These are phyloP conservation scores for Russula griseocarnosa DNA, from an alignment of 768 basidiomycete species.

Conservation along the genomic window DNA sequence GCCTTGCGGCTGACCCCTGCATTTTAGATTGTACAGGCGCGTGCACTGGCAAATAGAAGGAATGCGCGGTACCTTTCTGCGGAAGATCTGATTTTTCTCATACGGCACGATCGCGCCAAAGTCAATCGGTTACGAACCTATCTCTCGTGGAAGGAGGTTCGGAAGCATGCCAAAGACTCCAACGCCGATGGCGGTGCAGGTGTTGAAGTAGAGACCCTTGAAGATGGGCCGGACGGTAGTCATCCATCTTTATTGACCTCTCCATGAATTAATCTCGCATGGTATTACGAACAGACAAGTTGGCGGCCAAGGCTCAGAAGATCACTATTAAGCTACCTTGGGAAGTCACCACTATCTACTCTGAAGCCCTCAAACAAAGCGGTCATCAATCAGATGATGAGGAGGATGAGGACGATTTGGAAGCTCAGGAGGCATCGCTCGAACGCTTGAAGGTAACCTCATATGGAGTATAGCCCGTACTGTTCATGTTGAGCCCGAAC, in stretches of 20 bases:
- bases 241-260: slow-evolving; percentile 6
- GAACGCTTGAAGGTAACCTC: slow-evolving; percentile 65
- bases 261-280: slow-evolving; percentile 7
- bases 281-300: slow-evolving; percentile 51
- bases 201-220: slow-evolving; percentile 77
- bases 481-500: background rate
- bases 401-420: slow-evolving; percentile 93
- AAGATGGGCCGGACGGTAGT: slow-evolving; percentile 78
- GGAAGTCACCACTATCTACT: slow-evolving; percentile 91
- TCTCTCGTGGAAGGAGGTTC: slow-evolving; percentile 94
- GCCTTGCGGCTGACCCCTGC: slow-evolving; percentile 13
- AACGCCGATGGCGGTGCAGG: slow-evolving; percentile 77
- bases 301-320: slow-evolving; percentile 81
- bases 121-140: slow-evolving; percentile 91
- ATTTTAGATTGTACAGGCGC: slow-evolving; percentile 80
- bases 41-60: slow-evolving; percentile 74
- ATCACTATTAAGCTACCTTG: slow-evolving; percentile 94
- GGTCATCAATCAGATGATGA: slow-evolving; percentile 77
- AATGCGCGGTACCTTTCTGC: slow-evolving; percentile 83
- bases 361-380: slow-evolving; percentile 59
- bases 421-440: slow-evolving; percentile 93
- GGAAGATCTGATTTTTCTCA: slow-evolving; percentile 95
- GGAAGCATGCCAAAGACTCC: slow-evolving; percentile 90
- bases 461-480: background rate
- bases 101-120: slow-evolving; percentile 89